phyloP scores from a whole-genome alignment of 768 basidiomycete genomes.

The Peribolospora kevripleyi region DNA sequence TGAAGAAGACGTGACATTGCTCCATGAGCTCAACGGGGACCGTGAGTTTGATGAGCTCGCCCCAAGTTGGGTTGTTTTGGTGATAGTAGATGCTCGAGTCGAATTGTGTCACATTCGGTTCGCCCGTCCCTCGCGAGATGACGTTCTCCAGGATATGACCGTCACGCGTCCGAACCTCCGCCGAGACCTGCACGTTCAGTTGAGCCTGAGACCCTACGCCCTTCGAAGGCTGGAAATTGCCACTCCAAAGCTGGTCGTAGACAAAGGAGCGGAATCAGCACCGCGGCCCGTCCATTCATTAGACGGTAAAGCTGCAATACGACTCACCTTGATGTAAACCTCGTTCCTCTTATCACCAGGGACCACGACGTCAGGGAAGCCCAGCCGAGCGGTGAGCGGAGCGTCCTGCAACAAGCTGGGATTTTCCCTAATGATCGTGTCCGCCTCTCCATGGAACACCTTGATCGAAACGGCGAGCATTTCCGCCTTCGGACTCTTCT shows the following conservation, averaged over 20 bases:
- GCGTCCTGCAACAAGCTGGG: constrained; percentile 54
- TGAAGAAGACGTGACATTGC: constrained; percentile 80
- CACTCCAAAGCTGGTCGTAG: constrained; percentile 48
- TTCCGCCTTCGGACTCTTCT: constrained; percentile 70
- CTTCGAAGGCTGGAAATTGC: constrained; percentile 43
- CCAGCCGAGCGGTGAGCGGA: constrained; percentile 60
- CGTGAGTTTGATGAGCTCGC: constrained; percentile 71
- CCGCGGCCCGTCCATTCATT: too few relatives aligned
- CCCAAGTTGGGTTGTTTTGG: constrained; percentile 71
- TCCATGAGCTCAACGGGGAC: constrained; percentile 42
- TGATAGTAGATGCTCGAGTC: constrained; percentile 76
- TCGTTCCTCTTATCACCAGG: constrained; percentile 83
- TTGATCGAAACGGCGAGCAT: constrained; percentile 61
- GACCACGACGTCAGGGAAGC: constrained; percentile 89
- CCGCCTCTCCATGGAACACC: constrained; percentile 58
- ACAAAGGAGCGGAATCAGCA: neutral
- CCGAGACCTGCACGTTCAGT: constrained; percentile 55
- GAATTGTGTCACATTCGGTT: constrained; percentile 52
- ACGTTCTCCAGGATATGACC: constrained; percentile 44
- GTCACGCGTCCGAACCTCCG: constrained; percentile 57
- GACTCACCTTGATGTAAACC: constrained; percentile 48
- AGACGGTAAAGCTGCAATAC: too few relatives aligned
- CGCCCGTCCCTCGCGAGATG: constrained; percentile 64
- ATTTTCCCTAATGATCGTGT: constrained; percentile 55
- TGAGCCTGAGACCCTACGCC: constrained; percentile 4